Base-by-base conservation (phyloP, 1,284 basidiomycete genomes). In the Ganoderma sinense region DNA sequence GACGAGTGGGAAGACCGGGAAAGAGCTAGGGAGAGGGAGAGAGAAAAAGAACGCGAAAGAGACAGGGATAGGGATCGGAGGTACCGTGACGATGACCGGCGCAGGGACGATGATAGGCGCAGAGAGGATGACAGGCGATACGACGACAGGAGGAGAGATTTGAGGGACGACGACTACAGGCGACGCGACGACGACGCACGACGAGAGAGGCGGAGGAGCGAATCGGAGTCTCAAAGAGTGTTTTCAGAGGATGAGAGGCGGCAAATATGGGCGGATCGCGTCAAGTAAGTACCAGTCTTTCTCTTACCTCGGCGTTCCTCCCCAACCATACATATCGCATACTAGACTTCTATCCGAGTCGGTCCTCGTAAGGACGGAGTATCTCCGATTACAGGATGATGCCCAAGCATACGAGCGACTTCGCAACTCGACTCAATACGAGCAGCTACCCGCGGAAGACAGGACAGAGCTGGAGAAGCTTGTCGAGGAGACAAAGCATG, bases 261-360 rank as follows among this genome's bases (percentile, higher is more conserved):
- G 8, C 69, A 68, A n/a, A 55, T 75, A n/a, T 82, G 81, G 81
- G 67, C 72, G 5, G 75, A 77, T 26, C 78, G 80, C 20, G 73
- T 81, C 63, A 75, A 74, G 80, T 82, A 68, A 67, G 80, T 75
- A 14, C 10, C n/a, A 13, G 8, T 48, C 23, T 39, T n/a, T 39
- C 13, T 48, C 23, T 41, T 48, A n/a, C 1, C 18, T 39, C 23
- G 14, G 2, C 18, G 40, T 31, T 8, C 23, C 64, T 36, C 31
- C 26, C 51, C 56, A 40, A 55, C 10, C 20, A 20, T 55, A 67
- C 55, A n/a, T 0, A 36, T 23, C 55, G 36, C 29, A 20, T 26
- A 33, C 63, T 18, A 81, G 80, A 23, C 36, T 74, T 20, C 60
- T 81, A 11, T 69, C 77, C 1, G 73, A 77, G 26, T 77, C 77